Evolutionary conservation across 2,329 filamentous ascomycete species (phyloP), one percentile per base, ranked within the genome.

Genomic region (Colletotrichum cordylinicola): DNA sequence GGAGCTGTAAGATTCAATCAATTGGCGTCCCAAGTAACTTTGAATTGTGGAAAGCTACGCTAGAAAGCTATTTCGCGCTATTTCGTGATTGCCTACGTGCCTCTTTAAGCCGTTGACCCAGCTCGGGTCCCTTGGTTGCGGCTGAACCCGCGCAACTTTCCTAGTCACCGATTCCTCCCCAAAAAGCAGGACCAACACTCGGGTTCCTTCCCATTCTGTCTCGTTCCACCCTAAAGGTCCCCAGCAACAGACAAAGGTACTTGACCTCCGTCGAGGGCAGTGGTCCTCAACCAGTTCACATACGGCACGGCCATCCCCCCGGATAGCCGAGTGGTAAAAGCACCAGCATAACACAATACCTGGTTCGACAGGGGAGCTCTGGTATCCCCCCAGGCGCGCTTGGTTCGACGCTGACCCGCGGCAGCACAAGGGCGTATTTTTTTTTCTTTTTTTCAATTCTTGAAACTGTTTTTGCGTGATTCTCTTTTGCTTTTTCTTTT

Each of bases 141-240:
- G n/a, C n/a, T 13, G 43, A 52, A 21, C n/a, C 43, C 10, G n/a
- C 6, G n/a, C 21, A 52, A 21, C 43, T 52, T 21, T 52, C 12
- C 21, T 10, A 52, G 3, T 18, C 4, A 52, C 43, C 12, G n/a
- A 52, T 4, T 7, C n/a, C 43, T 52, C n/a, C 43, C 43, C 21
- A 13, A 1, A 52, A 13, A n/a, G n/a, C n/a, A 52, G n/a, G 0
- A 2, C 43, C 43, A 52, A 52, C 43, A 10, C 10, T 13, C 21
- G 0, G 3, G 10, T 13, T 8, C 43, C 43, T 52, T 52, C 43
- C 43, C 6, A 6, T 52, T 52, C 1, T 13, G 1, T 24, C 6
- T 1, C 10, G 43, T 52, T 21, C 43, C n/a, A 0, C 43, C 0
- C 0, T 21, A 52, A 21, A 52, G n/a, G 13, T 21, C 0, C 12